These are phyloP conservation scores for Rhododendron ovatum DNA, from an alignment of 148 eudicot genomes.

Conservation along the genomic window DNA sequence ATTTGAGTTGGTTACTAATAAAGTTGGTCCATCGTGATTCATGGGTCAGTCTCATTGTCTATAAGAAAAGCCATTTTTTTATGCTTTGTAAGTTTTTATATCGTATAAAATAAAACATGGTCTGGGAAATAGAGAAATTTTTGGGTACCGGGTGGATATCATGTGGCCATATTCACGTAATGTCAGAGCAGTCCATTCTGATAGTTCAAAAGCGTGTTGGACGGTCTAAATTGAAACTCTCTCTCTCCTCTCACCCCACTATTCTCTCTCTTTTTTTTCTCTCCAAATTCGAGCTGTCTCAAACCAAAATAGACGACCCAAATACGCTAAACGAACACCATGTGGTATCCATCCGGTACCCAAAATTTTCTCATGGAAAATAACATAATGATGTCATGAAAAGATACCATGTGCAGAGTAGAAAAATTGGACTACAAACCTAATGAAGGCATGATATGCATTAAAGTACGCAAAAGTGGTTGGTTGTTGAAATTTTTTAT, in stretches of 20 bases:
- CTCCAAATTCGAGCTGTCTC: no score
- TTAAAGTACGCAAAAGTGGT: neutral
- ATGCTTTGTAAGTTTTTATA: neutral
- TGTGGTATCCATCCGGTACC: no score
- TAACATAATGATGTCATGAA: neutral
- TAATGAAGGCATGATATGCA: neutral
- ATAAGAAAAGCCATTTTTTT: neutral
- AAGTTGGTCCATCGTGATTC: neutral
- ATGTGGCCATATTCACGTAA: no score
- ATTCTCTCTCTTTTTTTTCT: no score
- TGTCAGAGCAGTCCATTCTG: no score
- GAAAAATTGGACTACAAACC: neutral
- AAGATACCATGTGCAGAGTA: neutral
- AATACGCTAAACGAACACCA: no score
- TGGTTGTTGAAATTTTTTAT: neutral
- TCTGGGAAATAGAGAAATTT: neutral
- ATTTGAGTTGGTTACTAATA: neutral
- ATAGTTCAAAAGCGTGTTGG: no score
- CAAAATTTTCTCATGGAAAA: neutral
- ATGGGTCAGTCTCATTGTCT: neutral
- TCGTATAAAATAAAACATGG: neutral
- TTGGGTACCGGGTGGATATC: no score
- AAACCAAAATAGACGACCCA: no score
- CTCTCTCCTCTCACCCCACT: no score
- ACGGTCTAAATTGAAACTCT: no score